Base-by-base conservation (phyloP, 208 protist species). In the Trypanosoma lewisi region DNA sequence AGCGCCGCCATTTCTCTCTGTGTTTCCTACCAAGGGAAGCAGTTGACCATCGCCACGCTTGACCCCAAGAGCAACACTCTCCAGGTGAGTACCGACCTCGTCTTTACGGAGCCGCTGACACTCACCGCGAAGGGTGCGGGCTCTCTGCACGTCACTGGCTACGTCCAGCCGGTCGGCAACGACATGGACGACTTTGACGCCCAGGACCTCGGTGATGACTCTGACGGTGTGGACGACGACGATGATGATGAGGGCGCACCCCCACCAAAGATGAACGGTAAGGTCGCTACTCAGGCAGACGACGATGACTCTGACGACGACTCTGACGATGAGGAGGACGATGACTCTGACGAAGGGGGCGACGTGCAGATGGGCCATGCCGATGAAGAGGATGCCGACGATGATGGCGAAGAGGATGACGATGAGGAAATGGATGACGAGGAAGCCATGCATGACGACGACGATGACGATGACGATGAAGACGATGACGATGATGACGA, bases 41-140 rank as follows among this genome's bases (percentile, higher is more conserved):
- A 87, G 75, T 90, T 95, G 67, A 93, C 89, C 16, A 85, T 95
- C 41, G 89, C 82, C 5, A 95, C 89, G 34, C 80, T 95, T 49
- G 85, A 95, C 74, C 85, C 89, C 64, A 89, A 89, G 79, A 78
- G 66, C 51, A 83, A 82, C 57, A 53, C 82, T 30, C 93, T 83
- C 61, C 89, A 95, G 75, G 87, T 93, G 70, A 86, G 66, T 73
- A 93, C 82, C 21, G 89, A 95, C 69, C 80, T 95, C 55, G 83
- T 95, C 28, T 85, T 95, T 63, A 93, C 82, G n/a, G 78, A 79
- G 75, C 65, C 72, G 25, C 78, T 87, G 53, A 75, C 77, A 57
- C 88, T 95, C 57, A 67, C 74, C 17, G 89, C 85, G 2, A 78
- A 83, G 55, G 89, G 89, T 23, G 74, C 80, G 21, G 89, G 89